Base-by-base conservation (phyloP, 2,329 filamentous ascomycete genomes). In the Penicillium freii region DNA sequence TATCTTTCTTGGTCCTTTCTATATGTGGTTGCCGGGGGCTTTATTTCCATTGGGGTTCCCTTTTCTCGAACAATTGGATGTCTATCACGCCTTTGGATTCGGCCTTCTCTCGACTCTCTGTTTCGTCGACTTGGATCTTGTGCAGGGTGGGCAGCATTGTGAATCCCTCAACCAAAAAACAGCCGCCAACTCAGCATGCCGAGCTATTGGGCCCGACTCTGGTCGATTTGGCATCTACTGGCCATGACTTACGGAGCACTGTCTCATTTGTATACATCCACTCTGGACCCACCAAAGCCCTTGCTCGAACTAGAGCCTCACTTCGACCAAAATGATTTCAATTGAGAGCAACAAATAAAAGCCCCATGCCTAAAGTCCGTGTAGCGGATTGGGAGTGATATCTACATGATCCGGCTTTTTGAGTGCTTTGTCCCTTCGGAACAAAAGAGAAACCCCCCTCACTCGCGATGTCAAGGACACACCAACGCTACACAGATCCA, bases 401-500 rank as follows among this genome's bases (percentile, higher is more conserved):
- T 50, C 51, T 51, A 57, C 51, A 25, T 48, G 39, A 34, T 54
- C 45, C 29, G n/a, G 21, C 10, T 25, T 21, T 13, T 58, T 31
- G 57, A 54, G 62, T 61, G 54, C 45, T 59, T 62, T 56, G 47
- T 51, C 54, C 55, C 45, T 40, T 62, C 63, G 64, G 63, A 61
- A 66, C 58, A 65, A 60, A 44, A 55, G 56, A 8, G 5, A 21
- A 23, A 4, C 2, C 4, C 27, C n/a, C 60, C n/a, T n/a, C 57
- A 59, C 46, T 61, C 44, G 62, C 58, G 47, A 48, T 53, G 21
- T 51, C 49, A 50, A 57, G 39, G 49, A 25, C 17, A 40, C 40
- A 53, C 38, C 53, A 66, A 46, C 38, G 64, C 60, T 64, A 66
- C 63, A 66, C 63, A 64, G 49, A 62, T 56, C 48, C 63, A 52